Base-by-base conservation (phyloP, 768 basidiomycete species). In the Tricholoma sp. region DNA sequence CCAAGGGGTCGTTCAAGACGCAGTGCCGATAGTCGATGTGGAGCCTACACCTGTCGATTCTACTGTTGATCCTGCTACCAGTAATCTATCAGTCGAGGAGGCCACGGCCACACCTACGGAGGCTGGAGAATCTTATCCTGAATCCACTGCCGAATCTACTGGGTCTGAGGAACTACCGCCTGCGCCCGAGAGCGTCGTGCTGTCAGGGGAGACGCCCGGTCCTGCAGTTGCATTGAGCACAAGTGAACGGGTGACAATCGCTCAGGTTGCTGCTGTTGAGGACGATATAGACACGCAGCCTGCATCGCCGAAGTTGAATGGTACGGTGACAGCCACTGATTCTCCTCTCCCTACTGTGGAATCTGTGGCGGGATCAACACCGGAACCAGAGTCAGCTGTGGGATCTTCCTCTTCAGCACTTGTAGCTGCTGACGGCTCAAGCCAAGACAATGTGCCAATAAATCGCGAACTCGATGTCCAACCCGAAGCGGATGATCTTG, bases 11-110 rank as follows among this genome's bases (percentile, higher is more conserved):
- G 44, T 50, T 4, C 53, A 54, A 6, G 28, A 52, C n/a, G 33
- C 49, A 12, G 54, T 55, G 1, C 56, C 57, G 8, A 29, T 58
- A 24, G 54, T 58, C 15, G 59, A 59, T 24, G 58, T 53, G 15
- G 50, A 52, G 32, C 20, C 24, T 32, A 31, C 42, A 2, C 45
- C 39, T 13, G 50, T 52, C 11, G 53, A 55, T 12, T 33, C 36
- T 31, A 34, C 29, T n/a, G 33, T 36, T 48, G 42, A 7, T 3
- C 18, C 3, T 44, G 20, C 4, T 20, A 18, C 18, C 18, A 20
- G 20, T 13, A 33, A 56, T 36, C 34, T 33, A 13, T n/a, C 7
- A 8, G 24, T 10, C 1, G 45, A 56, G 41, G 42, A 52, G 28
- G 10, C 50, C 9, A 7, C 17, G 4, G 41, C 24, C 17, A 13